Evolutionary conservation across 1,139 yeast species (phyloP).

Genomic region (Magnusiomyces fungicola): DNA sequence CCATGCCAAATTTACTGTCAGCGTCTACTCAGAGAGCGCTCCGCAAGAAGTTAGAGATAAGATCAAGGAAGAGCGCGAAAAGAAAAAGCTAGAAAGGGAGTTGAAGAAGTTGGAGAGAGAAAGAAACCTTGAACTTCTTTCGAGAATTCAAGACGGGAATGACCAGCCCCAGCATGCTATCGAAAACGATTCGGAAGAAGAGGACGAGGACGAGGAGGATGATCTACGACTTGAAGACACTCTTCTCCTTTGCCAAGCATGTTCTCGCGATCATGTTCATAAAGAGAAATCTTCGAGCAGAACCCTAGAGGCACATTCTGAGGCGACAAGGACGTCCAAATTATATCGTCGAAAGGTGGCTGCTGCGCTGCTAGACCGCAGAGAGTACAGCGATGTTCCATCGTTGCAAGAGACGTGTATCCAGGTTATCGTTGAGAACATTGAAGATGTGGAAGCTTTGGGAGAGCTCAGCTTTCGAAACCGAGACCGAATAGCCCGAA

Average conservation of each 20-base stretch:
- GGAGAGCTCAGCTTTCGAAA: constrained; percentile 72
- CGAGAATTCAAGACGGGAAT: too few relatives aligned
- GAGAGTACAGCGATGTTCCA: constrained; percentile 50
- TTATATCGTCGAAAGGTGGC: constrained; percentile 73
- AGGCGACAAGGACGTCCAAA: constrained; percentile 51
- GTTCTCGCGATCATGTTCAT: constrained; percentile 43
- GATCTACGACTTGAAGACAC: constrained; percentile 25
- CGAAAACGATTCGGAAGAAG: too few relatives aligned
- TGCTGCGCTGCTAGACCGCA: constrained; percentile 69
- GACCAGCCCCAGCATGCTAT: neutral
- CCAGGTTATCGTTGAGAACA: constrained; percentile 58
- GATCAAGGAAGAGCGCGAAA: neutral
- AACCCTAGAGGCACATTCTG: constrained; percentile 11
- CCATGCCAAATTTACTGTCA: constrained; percentile 17
- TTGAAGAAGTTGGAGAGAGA: neutral
- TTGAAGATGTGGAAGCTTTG: constrained; percentile 65
- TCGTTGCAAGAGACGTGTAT: constrained; percentile 79
- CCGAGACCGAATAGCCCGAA: constrained; percentile 59
- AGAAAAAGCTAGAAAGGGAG: neutral
- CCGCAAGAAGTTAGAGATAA: constrained; percentile 6
- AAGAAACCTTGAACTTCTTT: neutral
- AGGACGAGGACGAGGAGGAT: neutral
- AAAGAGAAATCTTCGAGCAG: constrained; percentile 16
- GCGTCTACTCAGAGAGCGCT: constrained; percentile 14
- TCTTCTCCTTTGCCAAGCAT: constrained; percentile 49